phyloP scores from a whole-genome alignment of 2,329 filamentous ascomycete genomes.

The Aurifilum marmelostoma region DNA sequence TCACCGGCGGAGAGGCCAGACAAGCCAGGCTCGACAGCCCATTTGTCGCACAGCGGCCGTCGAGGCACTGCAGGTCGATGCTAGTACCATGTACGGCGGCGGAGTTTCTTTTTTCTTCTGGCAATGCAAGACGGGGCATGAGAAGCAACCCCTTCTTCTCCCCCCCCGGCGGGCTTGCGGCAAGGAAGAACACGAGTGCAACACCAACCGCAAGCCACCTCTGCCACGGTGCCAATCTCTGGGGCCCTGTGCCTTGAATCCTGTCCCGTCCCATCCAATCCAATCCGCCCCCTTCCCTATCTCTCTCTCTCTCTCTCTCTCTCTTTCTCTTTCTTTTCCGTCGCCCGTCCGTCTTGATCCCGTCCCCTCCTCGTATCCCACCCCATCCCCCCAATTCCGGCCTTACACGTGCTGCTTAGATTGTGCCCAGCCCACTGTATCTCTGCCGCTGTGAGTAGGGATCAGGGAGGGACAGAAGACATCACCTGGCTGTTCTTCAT shows the following conservation, averaged over 20 bases:
- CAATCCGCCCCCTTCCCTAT: not conserved
- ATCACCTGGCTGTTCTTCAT: not conserved
- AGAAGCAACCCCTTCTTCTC: not conserved
- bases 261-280: not conserved
- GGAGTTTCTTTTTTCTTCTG: not conserved
- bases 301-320: not conserved
- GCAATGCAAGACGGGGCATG: not conserved
- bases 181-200: not conserved
- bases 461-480: not conserved
- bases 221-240: not conserved
- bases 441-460: not conserved
- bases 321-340: not conserved
- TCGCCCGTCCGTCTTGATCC: not conserved
- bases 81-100: conserved; percentile 13
- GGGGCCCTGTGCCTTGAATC: too few relatives aligned
- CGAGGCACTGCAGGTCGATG: not conserved
- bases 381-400: not conserved
- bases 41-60: not conserved
- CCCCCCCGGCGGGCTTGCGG: not conserved
- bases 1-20: not conserved
- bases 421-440: not conserved
- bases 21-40: conserved; percentile 4
- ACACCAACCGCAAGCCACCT: conserved; percentile 6
- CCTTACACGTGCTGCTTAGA: not conserved
- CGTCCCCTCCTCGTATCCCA: not conserved